A percentile compares a stretch with the other conserved stretches of the same genome.
Evolutionary conservation across 108 stramenopile species (phyloP).

Genomic region (Nitzschia sp.): DNA sequence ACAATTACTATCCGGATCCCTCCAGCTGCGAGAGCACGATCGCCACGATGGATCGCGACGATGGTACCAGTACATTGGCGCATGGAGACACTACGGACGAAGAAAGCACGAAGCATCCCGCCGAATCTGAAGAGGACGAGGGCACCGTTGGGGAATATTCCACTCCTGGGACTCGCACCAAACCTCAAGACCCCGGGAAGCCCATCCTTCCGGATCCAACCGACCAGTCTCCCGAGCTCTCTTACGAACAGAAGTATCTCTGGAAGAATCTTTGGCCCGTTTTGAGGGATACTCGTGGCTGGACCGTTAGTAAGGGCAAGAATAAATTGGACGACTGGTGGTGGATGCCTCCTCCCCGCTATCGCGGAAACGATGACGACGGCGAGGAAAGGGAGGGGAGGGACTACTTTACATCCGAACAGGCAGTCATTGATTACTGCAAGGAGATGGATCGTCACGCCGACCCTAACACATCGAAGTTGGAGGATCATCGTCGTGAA

Average conservation of each 20-base stretch:
- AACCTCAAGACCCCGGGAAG: conserved; percentile 14
- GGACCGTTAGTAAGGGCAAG: background rate
- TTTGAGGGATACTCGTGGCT: background rate
- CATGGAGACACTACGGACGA: conserved; percentile 5
- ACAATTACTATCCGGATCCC: background rate
- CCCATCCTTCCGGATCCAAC: background rate
- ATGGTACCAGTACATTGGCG: background rate
- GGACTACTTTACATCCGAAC: background rate
- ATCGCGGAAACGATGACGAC: background rate
- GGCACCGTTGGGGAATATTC: conserved; percentile 3
- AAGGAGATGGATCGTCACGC: background rate
- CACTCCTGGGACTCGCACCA: conserved; percentile 2
- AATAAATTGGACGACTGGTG: conserved; percentile 1
- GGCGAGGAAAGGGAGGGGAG: background rate
- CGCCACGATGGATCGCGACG: background rate
- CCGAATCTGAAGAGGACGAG: conserved; percentile 3
- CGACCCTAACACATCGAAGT: background rate
- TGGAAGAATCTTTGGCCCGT: background rate
- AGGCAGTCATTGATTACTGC: background rate
- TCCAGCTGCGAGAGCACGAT: background rate
- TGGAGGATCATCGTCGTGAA: background rate
- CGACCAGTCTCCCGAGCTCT: background rate
- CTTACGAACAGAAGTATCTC: background rate
- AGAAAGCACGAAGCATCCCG: conserved; percentile 8
- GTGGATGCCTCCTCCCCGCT: background rate